These are phyloP conservation scores for Penicillium riverlandense DNA, from an alignment of 495 filamentous ascomycete species.

Conservation along the genomic window DNA sequence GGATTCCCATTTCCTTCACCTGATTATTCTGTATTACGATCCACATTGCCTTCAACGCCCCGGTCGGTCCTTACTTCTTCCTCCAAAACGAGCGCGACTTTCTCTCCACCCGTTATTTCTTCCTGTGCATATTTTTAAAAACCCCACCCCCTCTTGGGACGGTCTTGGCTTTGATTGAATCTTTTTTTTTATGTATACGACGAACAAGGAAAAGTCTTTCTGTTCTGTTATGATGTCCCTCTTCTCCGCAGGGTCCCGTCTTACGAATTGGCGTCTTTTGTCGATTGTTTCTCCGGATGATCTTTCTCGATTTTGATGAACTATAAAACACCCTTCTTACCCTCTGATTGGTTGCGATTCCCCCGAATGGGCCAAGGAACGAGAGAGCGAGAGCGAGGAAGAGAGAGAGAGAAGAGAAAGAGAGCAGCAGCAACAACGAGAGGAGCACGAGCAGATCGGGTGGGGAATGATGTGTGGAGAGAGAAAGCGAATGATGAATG, in stretches of 20 bases:
- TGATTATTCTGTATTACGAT: constrained; percentile 26
- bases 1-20: constrained; percentile 8
- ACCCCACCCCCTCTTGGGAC: constrained; percentile 13
- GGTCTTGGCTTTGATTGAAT: constrained; percentile 4
- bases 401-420: constrained; percentile 10
- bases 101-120: constrained; percentile 17
- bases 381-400: constrained; percentile 11
- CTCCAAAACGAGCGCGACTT: too few relatives aligned
- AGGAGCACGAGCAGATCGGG: constrained; percentile 9
- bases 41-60: constrained; percentile 14
- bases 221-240: constrained; percentile 24
- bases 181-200: constrained; percentile 31
- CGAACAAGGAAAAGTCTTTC: constrained; percentile 35
- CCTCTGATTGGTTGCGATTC: constrained; percentile 27
- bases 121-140: constrained; percentile 39
- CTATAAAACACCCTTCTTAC: constrained; percentile 1
- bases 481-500: constrained; percentile 11
- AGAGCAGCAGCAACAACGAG: background rate
- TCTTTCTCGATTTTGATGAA: constrained; percentile 21
- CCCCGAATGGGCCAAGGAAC: constrained; percentile 16
- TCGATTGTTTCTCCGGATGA: constrained; percentile 27
- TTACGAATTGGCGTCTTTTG: constrained; percentile 41
- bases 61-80: constrained; percentile 9
- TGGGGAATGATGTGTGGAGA: constrained; percentile 5
- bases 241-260: constrained; percentile 21